Conservation (phyloP, 1,284 basidiomycete species). For the Cerrena zonata region DNA sequence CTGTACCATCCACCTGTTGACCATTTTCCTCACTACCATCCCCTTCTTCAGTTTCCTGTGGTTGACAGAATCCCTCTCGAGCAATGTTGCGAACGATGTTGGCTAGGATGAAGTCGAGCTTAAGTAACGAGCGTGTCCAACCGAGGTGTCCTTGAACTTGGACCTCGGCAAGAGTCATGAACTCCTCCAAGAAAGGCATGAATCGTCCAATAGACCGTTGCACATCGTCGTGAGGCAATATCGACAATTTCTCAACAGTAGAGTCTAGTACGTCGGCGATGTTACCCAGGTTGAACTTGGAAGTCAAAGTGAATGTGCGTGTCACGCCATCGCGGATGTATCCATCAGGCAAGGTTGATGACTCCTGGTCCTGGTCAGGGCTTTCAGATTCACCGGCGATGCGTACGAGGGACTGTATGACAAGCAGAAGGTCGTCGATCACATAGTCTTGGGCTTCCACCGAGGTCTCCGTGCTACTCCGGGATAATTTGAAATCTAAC, state of each 20-base stretch:
- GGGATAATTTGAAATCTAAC: constrained; percentile 1
- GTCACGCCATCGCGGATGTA: constrained; percentile 26
- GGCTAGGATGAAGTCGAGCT: constrained; percentile 76
- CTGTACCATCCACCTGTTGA: constrained; percentile 68
- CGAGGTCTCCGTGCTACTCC: no score
- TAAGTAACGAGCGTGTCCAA: constrained; percentile 81
- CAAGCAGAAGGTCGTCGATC: constrained; percentile 52
- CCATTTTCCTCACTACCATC: constrained; percentile 47
- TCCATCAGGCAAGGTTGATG: constrained; percentile 19
- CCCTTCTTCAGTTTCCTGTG: constrained; percentile 57
- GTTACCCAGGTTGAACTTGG: constrained; percentile 27
- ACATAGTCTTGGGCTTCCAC: constrained; percentile 33
- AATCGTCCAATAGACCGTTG: constrained; percentile 35
- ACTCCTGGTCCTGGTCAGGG: constrained; percentile 9
- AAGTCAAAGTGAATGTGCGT: constrained; percentile 20
- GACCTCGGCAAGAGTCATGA: constrained; percentile 46
- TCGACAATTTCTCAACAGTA: constrained; percentile 29
- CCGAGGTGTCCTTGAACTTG: constrained; percentile 50
- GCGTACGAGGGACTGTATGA: constrained; percentile 30
- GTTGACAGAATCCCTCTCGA: constrained; percentile 88
- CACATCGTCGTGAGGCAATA: constrained; percentile 22
- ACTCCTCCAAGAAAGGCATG: constrained; percentile 64
- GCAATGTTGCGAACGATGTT: constrained; percentile 72
- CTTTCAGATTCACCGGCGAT: constrained; percentile 8
- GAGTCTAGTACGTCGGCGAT: constrained; percentile 34